Evolutionary conservation across 2,329 filamentous ascomycete genomes (phyloP), one percentile per base, ranked within the genome.

Genomic region (Xylaria sp.): DNA sequence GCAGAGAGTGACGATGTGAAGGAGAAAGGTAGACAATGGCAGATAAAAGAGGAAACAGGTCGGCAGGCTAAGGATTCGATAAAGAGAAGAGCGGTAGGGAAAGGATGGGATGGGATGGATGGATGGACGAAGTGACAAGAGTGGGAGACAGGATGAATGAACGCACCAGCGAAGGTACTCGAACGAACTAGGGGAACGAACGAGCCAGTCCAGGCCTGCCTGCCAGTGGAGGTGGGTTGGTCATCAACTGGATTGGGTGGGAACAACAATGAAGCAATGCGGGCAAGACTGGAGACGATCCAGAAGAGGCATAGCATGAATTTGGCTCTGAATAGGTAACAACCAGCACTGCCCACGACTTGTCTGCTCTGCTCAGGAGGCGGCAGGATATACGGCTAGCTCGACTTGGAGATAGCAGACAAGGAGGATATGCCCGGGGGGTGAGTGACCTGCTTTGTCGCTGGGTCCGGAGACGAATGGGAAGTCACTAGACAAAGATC

Each of bases 221-320:
- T 63, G 72, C 68, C 66, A 67, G 67, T 66, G 70, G 67, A 66
- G 74, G 71, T 68, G 71, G 74, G 71, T 69, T 73, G 72, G 74
- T 73, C 68, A 71, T 69, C 65, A 46, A 71, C 67, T 72, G 69
- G 72, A 72, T 71, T 71, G 74, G 70, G 76, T 77, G 77, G 74
- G 71, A 74, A 75, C 76, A 71, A 76, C 72, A 68, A 74, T 77
- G 74, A 74, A 77, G 74, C 73, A 71, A 78, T 76, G 70, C 72
- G 70, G 73, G 73, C 66, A 66, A 74, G 72, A 73, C 67, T 71
- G 70, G 65, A 33, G 68, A 51, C 62, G 13, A 36, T 17, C 70
- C 57, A 59, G 65, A 64, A 74, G 54, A 59, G 73, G 69, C 66
- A 72, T 73, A 73, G 71, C 67, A 72, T 71, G 70, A 73, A 71